Evolutionary conservation across 2,329 filamentous ascomycete genomes (phyloP).

Genomic region (Hypoxylon rubiginosum): DNA sequence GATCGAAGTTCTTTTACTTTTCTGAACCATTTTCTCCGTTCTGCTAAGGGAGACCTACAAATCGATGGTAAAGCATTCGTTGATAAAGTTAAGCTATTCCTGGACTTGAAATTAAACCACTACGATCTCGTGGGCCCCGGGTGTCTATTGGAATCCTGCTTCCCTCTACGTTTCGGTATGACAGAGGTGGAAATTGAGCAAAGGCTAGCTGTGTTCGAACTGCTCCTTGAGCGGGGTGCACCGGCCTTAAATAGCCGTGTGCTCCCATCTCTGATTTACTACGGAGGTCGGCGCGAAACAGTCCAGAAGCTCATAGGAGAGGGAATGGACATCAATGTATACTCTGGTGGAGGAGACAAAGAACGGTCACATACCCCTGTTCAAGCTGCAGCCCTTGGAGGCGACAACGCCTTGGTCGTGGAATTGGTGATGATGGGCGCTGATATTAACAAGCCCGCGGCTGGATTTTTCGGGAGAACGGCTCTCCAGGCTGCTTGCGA

Average conservation of each 20-base stretch:
- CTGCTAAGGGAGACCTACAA: background rate
- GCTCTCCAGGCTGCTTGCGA: constrained; percentile 28
- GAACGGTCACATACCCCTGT: constrained; percentile 8
- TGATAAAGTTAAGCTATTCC: constrained; percentile 14
- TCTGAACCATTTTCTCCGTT: constrained; percentile 12
- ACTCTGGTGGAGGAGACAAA: background rate
- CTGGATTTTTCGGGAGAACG: background rate
- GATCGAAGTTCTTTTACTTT: constrained; percentile 20
- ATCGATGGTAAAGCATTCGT: background rate
- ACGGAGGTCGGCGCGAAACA: background rate
- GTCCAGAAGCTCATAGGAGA: constrained; percentile 11
- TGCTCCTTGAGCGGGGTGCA: constrained; percentile 9
- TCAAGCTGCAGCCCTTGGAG: constrained; percentile 26
- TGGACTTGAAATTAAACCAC: background rate
- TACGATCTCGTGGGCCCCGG: constrained; percentile 4
- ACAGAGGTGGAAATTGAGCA: background rate
- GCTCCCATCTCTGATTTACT: constrained; percentile 13
- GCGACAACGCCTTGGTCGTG: constrained; percentile 12
- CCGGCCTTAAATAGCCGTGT: constrained; percentile 3
- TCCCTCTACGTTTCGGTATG: background rate
- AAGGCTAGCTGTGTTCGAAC: constrained; percentile 5
- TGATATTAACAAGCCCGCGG: constrained; percentile 29
- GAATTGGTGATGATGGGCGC: constrained; percentile 27
- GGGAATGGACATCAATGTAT: constrained; percentile 23
- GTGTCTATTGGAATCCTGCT: constrained; percentile 17